phyloP scores from a whole-genome alignment of 140 eudicot genomes.

The Cichorium intybus region DNA sequence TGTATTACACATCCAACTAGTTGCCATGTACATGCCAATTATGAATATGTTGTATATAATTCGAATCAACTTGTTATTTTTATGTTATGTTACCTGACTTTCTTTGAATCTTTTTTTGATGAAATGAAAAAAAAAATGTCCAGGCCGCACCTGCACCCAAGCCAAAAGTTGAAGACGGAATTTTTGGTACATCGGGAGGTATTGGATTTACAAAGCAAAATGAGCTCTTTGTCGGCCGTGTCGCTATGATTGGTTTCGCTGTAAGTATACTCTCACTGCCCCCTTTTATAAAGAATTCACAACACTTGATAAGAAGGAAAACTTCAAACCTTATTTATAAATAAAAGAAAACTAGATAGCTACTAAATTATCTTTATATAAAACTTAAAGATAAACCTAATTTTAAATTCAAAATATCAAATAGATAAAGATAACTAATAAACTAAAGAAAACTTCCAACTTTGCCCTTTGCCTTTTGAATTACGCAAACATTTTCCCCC shows the following conservation, averaged over 20 bases:
- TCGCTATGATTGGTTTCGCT: conserved; percentile 98
- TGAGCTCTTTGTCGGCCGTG: conserved; percentile 98
- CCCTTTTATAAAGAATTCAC: neutral
- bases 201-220: conserved; percentile 95
- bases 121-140: no score
- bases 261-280: conserved; percentile 41
- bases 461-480: no score
- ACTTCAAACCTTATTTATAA: no score
- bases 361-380: no score
- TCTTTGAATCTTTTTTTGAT: neutral
- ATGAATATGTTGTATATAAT: no score
- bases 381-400: no score
- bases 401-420: no score
- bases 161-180: conserved; percentile 88
- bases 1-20: neutral
- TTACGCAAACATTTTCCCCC: no score
- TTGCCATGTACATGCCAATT: neutral
- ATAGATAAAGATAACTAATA: no score
- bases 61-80: no score
- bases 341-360: no score
- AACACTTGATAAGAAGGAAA: neutral
- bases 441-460: no score
- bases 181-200: conserved; percentile 96
- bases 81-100: neutral
- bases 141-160: conserved; percentile 39